phyloP scores from a whole-genome alignment of 2,329 filamentous ascomycete species.

The Verticillium nonalfalfae region DNA sequence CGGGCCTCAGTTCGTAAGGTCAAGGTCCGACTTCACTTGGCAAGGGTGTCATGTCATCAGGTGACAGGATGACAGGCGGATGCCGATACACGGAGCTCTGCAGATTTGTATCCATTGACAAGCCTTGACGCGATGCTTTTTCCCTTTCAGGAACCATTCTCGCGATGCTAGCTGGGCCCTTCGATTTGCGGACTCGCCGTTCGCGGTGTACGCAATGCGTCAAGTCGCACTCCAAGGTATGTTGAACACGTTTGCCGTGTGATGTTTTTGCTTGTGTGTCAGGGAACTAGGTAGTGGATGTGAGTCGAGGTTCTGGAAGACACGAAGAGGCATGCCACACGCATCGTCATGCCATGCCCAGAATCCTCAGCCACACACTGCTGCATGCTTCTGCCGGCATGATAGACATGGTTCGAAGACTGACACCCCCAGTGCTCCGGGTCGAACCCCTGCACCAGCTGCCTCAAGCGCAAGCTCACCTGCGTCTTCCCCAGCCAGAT shows the following conservation, averaged over 20 bases:
- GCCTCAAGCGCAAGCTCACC: slow-evolving; percentile 14
- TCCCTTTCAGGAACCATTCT: neutral
- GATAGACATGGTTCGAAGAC: neutral
- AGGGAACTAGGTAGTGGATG: too few relatives aligned
- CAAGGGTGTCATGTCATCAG: neutral
- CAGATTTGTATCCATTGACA: too few relatives aligned
- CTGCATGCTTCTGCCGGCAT: neutral
- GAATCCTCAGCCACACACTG: neutral
- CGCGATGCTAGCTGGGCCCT: slow-evolving; percentile 23
- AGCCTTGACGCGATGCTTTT: neutral
- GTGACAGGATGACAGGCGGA: neutral
- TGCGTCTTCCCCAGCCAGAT: slow-evolving; percentile 15
- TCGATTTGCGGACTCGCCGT: slow-evolving; percentile 22
- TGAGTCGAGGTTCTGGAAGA: too few relatives aligned
- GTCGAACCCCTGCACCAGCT: slow-evolving; percentile 20
- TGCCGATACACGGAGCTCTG: neutral
- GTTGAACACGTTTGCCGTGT: neutral
- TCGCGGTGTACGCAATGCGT: slow-evolving; percentile 23
- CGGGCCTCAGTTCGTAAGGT: neutral
- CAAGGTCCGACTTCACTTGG: neutral
- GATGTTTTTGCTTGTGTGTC: too few relatives aligned
- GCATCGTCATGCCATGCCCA: neutral
- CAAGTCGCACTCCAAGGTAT: slow-evolving; percentile 25
- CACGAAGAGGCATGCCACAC: too few relatives aligned
- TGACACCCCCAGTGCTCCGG: slow-evolving; percentile 23